Conservation (phyloP, 345 rosid genomes). For the Gossypium sturtianum region DNA sequence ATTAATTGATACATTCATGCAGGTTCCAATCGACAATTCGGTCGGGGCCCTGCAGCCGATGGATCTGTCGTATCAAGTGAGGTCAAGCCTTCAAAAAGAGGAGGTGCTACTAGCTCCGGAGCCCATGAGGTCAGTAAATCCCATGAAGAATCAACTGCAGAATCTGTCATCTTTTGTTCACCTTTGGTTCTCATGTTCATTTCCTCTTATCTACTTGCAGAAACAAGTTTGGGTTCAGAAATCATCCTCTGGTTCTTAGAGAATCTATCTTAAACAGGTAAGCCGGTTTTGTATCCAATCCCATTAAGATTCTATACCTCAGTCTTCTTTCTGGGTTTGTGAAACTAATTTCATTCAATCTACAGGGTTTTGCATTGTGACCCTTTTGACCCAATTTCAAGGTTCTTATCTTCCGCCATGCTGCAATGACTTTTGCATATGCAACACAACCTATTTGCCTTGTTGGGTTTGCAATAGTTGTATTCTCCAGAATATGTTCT, state of each 20-base stretch:
- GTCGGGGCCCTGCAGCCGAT: slow-evolving; percentile 37
- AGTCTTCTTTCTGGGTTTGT: background rate
- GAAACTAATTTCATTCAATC: background rate
- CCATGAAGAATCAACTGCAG: slow-evolving; percentile 1
- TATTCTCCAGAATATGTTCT: background rate
- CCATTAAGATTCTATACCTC: background rate
- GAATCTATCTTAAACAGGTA: slow-evolving; percentile 30
- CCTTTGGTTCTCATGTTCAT: background rate
- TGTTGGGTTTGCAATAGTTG: background rate
- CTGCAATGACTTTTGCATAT: background rate
- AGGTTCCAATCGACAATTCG: slow-evolving; percentile 40
- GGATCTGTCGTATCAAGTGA: slow-evolving; percentile 28
- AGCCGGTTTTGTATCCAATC: background rate
- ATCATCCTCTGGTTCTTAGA: slow-evolving; percentile 56
- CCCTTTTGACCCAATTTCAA: background rate
- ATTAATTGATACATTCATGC: slow-evolving; percentile 2
- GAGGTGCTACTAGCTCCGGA: slow-evolving; percentile 46
- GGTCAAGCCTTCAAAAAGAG: slow-evolving; percentile 57
- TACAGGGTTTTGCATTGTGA: background rate
- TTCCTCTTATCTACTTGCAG: slow-evolving; percentile 29
- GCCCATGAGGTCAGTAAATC: slow-evolving; percentile 50
- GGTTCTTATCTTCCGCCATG: background rate
- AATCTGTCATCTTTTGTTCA: slow-evolving; percentile 2
- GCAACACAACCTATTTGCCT: background rate
- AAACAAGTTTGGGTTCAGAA: slow-evolving; percentile 88